These are phyloP conservation scores for Ilex aquifolium DNA, from an alignment of 257 asterid genomes.

Conservation along the genomic window DNA sequence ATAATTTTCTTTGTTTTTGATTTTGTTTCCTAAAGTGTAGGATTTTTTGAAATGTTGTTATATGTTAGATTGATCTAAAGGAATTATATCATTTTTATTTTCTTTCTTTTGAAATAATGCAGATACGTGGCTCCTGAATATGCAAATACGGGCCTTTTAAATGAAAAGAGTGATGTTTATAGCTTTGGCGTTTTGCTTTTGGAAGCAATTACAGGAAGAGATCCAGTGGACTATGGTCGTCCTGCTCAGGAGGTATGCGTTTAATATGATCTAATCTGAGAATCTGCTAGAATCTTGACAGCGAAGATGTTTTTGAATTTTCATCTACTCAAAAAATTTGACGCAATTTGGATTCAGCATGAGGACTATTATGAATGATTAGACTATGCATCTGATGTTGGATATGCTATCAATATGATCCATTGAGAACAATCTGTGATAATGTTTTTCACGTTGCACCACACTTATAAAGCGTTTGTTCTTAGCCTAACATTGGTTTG, in stretches of 20 bases:
- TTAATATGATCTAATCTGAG: background rate
- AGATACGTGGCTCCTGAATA: slow-evolving; percentile 99
- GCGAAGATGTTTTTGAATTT: too few species aligned
- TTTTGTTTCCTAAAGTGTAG: background rate
- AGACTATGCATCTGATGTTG: too few species aligned
- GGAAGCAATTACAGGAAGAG: slow-evolving; percentile 94
- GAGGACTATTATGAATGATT: too few species aligned
- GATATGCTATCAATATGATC: too few species aligned
- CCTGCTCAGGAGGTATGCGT: slow-evolving; percentile 78
- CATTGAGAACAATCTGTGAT: too few species aligned
- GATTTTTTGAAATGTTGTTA: too few species aligned
- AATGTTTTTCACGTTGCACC: too few species aligned
- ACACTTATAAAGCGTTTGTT: too few species aligned
- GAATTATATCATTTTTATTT: slow-evolving; percentile 1
- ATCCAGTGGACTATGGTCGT: slow-evolving; percentile 94
- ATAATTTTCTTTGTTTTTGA: background rate
- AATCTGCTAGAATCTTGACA: too few species aligned
- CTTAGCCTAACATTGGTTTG: too few species aligned
- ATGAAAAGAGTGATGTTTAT: slow-evolving; percentile 90
- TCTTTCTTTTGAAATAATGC: slow-evolving; percentile 15
- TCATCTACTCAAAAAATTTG: too few species aligned
- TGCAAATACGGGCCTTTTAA: slow-evolving; percentile 89
- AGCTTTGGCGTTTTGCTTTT: slow-evolving; percentile 88
- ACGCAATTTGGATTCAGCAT: too few species aligned
- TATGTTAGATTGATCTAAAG: background rate